phyloP scores from a whole-genome alignment of 768 basidiomycete genomes.

The Lyophyllum atratum region DNA sequence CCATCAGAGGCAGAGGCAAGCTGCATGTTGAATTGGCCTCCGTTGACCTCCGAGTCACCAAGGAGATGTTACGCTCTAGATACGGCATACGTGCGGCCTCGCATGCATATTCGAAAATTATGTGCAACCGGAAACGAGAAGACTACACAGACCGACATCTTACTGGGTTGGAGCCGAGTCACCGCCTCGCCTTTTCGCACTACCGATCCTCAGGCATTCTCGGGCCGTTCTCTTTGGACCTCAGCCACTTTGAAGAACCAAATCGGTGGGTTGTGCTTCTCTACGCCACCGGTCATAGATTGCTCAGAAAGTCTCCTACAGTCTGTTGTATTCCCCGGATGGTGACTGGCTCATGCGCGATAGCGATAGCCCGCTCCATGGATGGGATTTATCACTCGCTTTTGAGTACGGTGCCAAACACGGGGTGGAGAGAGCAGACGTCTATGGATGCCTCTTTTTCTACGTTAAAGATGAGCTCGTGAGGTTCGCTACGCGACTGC shows the following conservation, averaged over 20 bases:
- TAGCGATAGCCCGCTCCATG: slow-evolving; percentile 37
- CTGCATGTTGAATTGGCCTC: slow-evolving; percentile 18
- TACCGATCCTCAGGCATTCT: slow-evolving; percentile 31
- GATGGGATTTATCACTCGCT: slow-evolving; percentile 42
- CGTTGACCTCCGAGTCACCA: slow-evolving; percentile 16
- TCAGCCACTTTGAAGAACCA: slow-evolving; percentile 27
- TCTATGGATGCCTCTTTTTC: slow-evolving; percentile 35
- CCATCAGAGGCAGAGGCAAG: slow-evolving; percentile 24
- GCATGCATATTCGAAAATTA: slow-evolving; percentile 28
- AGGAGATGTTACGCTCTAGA: slow-evolving; percentile 26
- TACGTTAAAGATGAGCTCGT: slow-evolving; percentile 32
- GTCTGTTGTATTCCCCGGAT: slow-evolving; percentile 38
- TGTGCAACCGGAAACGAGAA: slow-evolving; percentile 30
- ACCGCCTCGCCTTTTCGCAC: slow-evolving; percentile 30
- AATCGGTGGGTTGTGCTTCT: slow-evolving; percentile 24
- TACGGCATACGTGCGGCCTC: slow-evolving; percentile 23
- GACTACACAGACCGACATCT: slow-evolving; percentile 42
- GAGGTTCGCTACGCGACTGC: slow-evolving; percentile 29
- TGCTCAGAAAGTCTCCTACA: not conserved
- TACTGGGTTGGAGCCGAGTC: slow-evolving; percentile 33
- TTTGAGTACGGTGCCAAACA: slow-evolving; percentile 31
- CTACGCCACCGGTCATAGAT: not conserved
- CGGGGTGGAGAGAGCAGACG: slow-evolving; percentile 26
- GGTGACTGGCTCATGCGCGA: slow-evolving; percentile 42
- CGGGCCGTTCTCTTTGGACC: slow-evolving; percentile 28